phyloP scores from a whole-genome alignment of 2,329 filamentous ascomycete species.

The Botrytis byssoidea region DNA sequence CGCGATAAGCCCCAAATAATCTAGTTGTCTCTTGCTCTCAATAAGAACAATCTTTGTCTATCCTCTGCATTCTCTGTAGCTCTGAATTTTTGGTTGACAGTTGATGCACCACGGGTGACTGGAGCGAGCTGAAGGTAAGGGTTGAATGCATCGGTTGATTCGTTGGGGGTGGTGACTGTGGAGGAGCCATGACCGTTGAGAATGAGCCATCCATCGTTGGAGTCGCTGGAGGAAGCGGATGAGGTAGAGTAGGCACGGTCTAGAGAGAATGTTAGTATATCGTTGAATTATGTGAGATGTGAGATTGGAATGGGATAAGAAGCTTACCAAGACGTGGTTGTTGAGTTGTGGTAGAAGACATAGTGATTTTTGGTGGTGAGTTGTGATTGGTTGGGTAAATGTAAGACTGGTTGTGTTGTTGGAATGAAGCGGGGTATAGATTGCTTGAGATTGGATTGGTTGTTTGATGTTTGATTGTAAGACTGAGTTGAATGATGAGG shows the following conservation, averaged over 20 bases:
- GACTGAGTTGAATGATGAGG: conserved; percentile 16
- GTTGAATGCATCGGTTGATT: background rate
- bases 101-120: background rate
- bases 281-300: background rate
- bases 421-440: background rate
- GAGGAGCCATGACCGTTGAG: conserved; percentile 5
- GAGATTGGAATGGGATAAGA: background rate
- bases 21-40: conserved; percentile 19
- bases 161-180: conserved; percentile 4
- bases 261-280: conserved; percentile 9
- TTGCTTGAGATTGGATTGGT: background rate
- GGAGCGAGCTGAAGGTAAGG: conserved; percentile 19
- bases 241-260: conserved; percentile 18
- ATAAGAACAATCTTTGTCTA: conserved; percentile 17
- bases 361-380: conserved; percentile 17
- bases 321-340: conserved; percentile 18
- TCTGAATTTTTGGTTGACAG: background rate
- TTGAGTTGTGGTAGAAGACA: conserved; percentile 14
- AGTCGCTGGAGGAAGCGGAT: conserved; percentile 2
- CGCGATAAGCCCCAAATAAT: background rate
- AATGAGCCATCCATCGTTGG: conserved; percentile 16
- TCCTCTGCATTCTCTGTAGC: conserved; percentile 14
- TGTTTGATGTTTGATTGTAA: background rate
- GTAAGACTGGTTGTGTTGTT: background rate
- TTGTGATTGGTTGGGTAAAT: conserved; percentile 6